A percentile compares a stretch with the other conserved stretches of the same genome.
Conservation (phyloP, 2,329 filamentous ascomycete genomes). For the Cladophialophora chaetospira region DNA sequence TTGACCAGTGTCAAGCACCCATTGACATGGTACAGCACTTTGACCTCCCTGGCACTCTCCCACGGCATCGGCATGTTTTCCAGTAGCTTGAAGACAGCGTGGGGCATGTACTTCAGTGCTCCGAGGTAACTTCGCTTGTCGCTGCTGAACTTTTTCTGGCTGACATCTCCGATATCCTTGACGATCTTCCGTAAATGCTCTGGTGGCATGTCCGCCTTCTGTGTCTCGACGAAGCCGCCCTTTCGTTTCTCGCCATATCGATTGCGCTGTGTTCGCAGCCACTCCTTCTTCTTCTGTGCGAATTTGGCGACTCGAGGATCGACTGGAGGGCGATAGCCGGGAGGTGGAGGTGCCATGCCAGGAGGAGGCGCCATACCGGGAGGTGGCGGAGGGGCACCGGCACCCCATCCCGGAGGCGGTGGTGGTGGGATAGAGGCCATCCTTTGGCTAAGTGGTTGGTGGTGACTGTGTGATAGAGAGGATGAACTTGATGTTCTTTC, state of each 20-base stretch:
- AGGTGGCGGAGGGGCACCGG: conserved; percentile 54
- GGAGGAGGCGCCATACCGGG: conserved; percentile 61
- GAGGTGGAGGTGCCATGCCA: conserved; percentile 72
- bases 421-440: conserved; percentile 66
- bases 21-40: conserved; percentile 97
- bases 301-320: conserved; percentile 91
- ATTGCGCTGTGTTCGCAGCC: conserved; percentile 86
- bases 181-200: conserved; percentile 99
- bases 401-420: conserved; percentile 68
- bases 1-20: conserved; percentile 96
- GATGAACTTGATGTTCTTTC: conserved; percentile 27
- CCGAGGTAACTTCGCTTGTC: conserved; percentile 98
- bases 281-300: conserved; percentile 98
- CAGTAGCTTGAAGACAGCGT: conserved; percentile 92
- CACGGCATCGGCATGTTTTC: conserved; percentile 99
- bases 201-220: conserved; percentile 97
- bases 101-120: conserved; percentile 98
- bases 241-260: conserved; percentile 97
- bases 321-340: conserved; percentile 76
- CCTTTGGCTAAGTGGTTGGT: conserved; percentile 32
- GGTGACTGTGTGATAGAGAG: conserved; percentile 23
- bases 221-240: conserved; percentile 93
- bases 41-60: conserved; percentile 94
- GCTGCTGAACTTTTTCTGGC: conserved; percentile 98
- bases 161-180: conserved; percentile 97